Evolutionary conservation across 257 asterid species (phyloP), one percentile per base, ranked within the genome.

Genomic region (Petunia secreta): DNA sequence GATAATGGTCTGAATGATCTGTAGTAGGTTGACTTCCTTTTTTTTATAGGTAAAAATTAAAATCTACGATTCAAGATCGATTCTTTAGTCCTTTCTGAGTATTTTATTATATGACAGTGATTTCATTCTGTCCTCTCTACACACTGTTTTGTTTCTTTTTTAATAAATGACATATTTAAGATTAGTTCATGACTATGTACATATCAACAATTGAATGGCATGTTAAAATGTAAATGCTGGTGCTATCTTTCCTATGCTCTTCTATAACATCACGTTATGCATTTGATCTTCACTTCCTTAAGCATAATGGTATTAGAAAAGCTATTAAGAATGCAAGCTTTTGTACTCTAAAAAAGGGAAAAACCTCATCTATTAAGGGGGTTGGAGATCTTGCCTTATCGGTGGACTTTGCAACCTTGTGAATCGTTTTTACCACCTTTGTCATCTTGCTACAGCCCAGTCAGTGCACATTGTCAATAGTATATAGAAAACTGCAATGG

Each of bases 361-460:
- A 50, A 48, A 11, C 44, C 44, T 48, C 78, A 73, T 73, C 52
- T 73, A 73, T 34, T 50, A 7, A 2, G 44, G 37, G 44, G 50
- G 44, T 11, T 34, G 77, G 77, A 34, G 77, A 50, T 73, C 36
- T 36, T 50, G 34, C 1, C 44, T 48, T 48, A 25, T 48, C 60
- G 11, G 34, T 48, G 60, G 34, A 34, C 46, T 11, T 73, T 11
- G 46, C 46, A 48, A 73, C 48, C 44, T 73, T 48, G 34, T 48
- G 77, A 43, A 71, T 71, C 41, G 44, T 48, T 71, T 69, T 48
- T 25, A 10, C 60, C 77, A 48, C 43, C 77, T 37, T 11, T 73
- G 78, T 13, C 62, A 48, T 71, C 36, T 36, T 41, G 13, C 41
- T 69, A 25, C 46, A 46, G 59, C 41, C 34, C 8, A 73, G 78